phyloP scores from a whole-genome alignment of 108 stramenopile species.

The Asterionellopsis glacialis region DNA sequence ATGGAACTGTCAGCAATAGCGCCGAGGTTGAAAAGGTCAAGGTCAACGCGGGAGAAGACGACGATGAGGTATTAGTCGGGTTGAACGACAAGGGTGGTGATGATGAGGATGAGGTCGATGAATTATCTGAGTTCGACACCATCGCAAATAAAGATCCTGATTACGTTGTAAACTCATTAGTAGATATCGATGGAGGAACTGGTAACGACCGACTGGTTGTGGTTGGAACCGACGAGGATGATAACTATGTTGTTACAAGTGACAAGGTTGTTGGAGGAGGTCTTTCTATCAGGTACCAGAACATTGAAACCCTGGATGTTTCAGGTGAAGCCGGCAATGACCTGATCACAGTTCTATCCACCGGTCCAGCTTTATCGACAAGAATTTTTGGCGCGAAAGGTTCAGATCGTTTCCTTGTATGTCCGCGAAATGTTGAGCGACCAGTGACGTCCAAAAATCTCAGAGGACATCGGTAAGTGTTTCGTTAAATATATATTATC shows the following conservation, averaged over 20 bases:
- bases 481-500: no score
- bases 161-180: conserved; percentile 26
- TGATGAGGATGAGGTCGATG: not conserved
- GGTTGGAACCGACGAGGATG: conserved; percentile 29
- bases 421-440: conserved; percentile 18
- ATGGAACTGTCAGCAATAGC: conserved; percentile 1
- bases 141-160: conserved; percentile 9
- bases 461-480: not conserved
- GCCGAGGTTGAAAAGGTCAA: no score
- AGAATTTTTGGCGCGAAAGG: conserved; percentile 14
- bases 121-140: not conserved
- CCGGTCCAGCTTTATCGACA: conserved; percentile 15
- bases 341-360: conserved; percentile 24
- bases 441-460: conserved; percentile 34
- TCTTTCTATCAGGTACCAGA: conserved; percentile 18
- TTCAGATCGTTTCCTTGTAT: conserved; percentile 22
- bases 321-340: conserved; percentile 32
- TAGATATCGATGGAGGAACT: conserved; percentile 39
- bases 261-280: conserved; percentile 30
- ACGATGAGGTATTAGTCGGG: not conserved
- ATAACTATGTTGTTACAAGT: conserved; percentile 30
- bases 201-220: conserved; percentile 16
- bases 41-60: no score
- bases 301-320: conserved; percentile 27
- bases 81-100: not conserved